Evolutionary conservation across 2,329 filamentous ascomycete species (phyloP), one percentile per base, ranked within the genome.

Genomic region (Clathrospora elynae): DNA sequence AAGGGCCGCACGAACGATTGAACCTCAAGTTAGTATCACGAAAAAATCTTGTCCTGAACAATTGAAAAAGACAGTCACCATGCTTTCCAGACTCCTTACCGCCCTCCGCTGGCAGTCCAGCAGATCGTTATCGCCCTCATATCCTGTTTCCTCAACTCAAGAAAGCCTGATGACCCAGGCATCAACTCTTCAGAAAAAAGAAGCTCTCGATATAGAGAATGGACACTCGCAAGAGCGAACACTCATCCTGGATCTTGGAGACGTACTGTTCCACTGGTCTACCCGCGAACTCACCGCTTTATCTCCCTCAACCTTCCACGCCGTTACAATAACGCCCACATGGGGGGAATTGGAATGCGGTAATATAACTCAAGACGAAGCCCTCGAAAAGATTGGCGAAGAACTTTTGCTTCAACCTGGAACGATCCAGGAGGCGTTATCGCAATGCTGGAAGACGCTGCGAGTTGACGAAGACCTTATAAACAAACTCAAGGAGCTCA

Each of bases 171-270:
- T n/a, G n/a, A n/a, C n/a, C n/a, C n/a, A n/a, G n/a, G n/a, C n/a
- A n/a, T n/a, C n/a, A n/a, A n/a, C n/a, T n/a, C n/a, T n/a, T n/a
- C n/a, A n/a, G n/a, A n/a, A n/a, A n/a, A n/a, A n/a, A n/a, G n/a
- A n/a, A n/a, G n/a, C n/a, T 23, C 20, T 23, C 20, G 6, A 23
- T 23, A 23, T 6, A 23, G 10, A 23, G 10, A 14, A 22, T 16
- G 12, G n/a, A 10, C 26, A 30, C 5, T 4, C 31, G 22, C 22
- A 32, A 28, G 18, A 24, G 16, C 34, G 31, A 30, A 42, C 45
- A 6, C 50, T 71, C 16, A 63, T 71, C 12, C 64, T 70, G 18
- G 67, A 68, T 48, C 55, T 71, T 12, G 65, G 67, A 12, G 66
- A 70, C 44, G 64, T 69, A 16, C 57, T 70, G 16, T 69, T 70